Base-by-base conservation (phyloP, 2,329 filamentous ascomycete genomes). In the Parasarocladium wereldwijsianum region DNA sequence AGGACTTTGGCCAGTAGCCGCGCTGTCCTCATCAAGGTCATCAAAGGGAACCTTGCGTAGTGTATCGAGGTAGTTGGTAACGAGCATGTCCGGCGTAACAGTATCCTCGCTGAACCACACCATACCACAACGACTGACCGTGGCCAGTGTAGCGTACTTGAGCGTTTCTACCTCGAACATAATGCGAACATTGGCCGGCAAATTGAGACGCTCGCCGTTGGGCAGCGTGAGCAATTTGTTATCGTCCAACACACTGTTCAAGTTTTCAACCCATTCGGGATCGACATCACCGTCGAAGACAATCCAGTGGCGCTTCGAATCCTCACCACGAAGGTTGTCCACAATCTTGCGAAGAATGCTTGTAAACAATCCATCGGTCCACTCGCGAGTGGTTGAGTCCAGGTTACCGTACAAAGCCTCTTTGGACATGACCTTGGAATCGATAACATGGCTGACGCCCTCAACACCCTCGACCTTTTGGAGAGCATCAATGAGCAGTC, bases 31-130 rank as follows among this genome's bases (percentile, higher is more conserved):
- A 42, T 98, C 90, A 19, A 98, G 63, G 43, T 98, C 90, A 45
- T 98, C 90, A 44, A 98, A 94, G 0, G 82, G 74, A 33, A 83
- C 76, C 3, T 74, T 79, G 41, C 78, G 76, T 22, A 98, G 70
- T 26, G 77, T 75, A 36, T 90, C 74, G 31, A 98, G 70, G 46
- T 98, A 94, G 54, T 96, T 83, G 38, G 73, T 66, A 23, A 96
- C 78, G 74, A 96, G 81, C 80, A 98, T 93, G 40, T 70, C 70
- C 2, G 87, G 72, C 18, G 84, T 87, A 23, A 99, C 87, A 17
- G 86, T 96, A 47, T 98, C 92, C 45, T 94, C 87, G 49, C 85
- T 98, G 59, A 96, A 98, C 90, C 90, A 99, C 10, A 99, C 92
- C 90, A 99, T 99, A 66, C 90, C 90, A 52, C 90, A 99, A 58